phyloP scores from a whole-genome alignment of 2,329 filamentous ascomycete genomes.

The Verticillium zaregamsianum region DNA sequence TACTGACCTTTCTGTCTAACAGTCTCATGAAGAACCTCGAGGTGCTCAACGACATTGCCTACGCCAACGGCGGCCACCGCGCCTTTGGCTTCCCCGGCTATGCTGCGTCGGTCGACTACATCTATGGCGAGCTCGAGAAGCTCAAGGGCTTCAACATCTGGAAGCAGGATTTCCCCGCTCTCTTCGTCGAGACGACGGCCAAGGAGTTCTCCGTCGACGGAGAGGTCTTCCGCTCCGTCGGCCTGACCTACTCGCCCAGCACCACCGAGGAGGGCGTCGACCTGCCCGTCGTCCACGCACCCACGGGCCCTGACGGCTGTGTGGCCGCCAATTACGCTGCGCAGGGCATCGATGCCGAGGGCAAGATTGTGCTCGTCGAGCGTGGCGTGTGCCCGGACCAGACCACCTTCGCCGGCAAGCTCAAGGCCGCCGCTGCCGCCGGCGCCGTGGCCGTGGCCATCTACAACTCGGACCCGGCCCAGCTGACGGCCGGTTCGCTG shows the following conservation, averaged over 20 bases:
- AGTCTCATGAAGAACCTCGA: constrained; percentile 17
- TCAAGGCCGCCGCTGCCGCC: constrained; percentile 22
- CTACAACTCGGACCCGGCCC: constrained; percentile 23
- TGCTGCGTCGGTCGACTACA: constrained; percentile 28
- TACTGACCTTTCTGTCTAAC: not conserved
- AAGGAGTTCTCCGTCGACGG: constrained; percentile 16
- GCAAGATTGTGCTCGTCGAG: constrained; percentile 26
- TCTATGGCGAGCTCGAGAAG: constrained; percentile 21
- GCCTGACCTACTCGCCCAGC: constrained; percentile 24
- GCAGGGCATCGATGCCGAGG: constrained; percentile 17
- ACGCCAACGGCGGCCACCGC: constrained; percentile 24
- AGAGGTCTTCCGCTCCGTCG: constrained; percentile 19
- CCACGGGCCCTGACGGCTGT: constrained; percentile 20
- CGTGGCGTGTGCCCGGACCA: constrained; percentile 23
- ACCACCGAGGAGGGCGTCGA: constrained; percentile 24
- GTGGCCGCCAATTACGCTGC: constrained; percentile 18
- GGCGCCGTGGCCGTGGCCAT: constrained; percentile 25
- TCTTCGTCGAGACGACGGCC: constrained; percentile 17
- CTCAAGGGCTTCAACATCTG: constrained; percentile 21
- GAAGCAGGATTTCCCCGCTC: constrained; percentile 24
- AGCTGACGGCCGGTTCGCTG: constrained; percentile 24
- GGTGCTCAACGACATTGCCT: constrained; percentile 23
- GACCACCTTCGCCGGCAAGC: constrained; percentile 24
- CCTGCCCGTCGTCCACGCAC: constrained; percentile 18
- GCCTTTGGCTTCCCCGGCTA: constrained; percentile 26